Percentiles rank a stretch among this genome's conserved stretches.
Conservation (phyloP, 176 grass and related monocot genomes). For the Urochloa ruziziensis region DNA sequence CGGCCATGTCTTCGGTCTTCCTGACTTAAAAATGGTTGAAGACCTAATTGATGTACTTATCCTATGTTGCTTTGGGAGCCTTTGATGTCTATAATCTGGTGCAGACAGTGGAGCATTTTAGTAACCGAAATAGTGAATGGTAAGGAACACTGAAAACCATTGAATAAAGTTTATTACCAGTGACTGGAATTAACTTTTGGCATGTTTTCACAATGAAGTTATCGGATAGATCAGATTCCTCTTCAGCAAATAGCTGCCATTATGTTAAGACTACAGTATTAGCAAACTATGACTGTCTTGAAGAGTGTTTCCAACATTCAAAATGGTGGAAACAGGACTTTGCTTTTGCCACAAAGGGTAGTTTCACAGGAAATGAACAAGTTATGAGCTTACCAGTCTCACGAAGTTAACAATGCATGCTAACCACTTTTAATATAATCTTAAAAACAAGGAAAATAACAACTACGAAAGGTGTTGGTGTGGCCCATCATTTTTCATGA, state of each 20-base stretch:
- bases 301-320: constrained; percentile 7
- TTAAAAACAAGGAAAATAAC: constrained; percentile 6
- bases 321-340: neutral
- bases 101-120: neutral
- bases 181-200: constrained; percentile 92
- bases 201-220: constrained; percentile 97
- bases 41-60: too few relatives aligned
- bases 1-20: too few relatives aligned
- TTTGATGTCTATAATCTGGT: constrained; percentile 15
- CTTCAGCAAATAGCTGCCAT: constrained; percentile 78
- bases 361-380: constrained; percentile 1
- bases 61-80: too few relatives aligned
- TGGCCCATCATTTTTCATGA: neutral
- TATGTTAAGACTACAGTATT: constrained; percentile 17
- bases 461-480: neutral
- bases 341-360: constrained; percentile 18
- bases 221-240: constrained; percentile 89
- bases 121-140: constrained; percentile 8
- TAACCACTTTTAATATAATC: neutral
- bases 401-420: constrained; percentile 6
- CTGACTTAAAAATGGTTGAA: too few relatives aligned
- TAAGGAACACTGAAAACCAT: constrained; percentile 21
- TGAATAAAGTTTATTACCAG: too few relatives aligned
- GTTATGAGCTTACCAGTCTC: constrained; percentile 3
- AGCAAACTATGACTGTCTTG: neutral